Evolutionary conservation across 176 grass and related monocot genomes (phyloP), one percentile per base, ranked within the genome.

Genomic region (Eragrostis nindensis): DNA sequence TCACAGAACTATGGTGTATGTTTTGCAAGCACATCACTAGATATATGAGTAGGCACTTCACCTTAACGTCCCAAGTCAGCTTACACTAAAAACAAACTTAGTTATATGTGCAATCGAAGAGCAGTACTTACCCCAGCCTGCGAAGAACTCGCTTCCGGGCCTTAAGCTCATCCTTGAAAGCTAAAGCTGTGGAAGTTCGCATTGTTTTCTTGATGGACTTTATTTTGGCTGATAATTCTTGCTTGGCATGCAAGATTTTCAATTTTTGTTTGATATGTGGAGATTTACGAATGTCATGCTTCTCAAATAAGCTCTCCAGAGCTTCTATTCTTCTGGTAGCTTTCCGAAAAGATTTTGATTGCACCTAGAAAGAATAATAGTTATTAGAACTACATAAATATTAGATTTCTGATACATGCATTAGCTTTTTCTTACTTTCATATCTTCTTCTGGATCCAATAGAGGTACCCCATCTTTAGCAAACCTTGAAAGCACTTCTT

Each of bases 361-460:
- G 86, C 59, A 95, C 88, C 90, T 95, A 80, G 57, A 68, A 42
- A 40, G 66, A 76, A 76, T 0, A 77, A 13, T 59, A 67, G 12
- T 8, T 25, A 16, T 89, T 80, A 84, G 14, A 32, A 59, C 30
- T 1, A 81, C 19, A 78, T 74, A 17, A 74, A 62, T 22, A 62
- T 32, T 66, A 7, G 19, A 60, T 44, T 21, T 40, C 3, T 68
- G 6, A 52, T 21, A 11, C 25, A 81, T 68, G 49, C 7, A 78
- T 76, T 55, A 82, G 0, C 17, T 27, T 40, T 68, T 94, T 18
- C 94, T 87, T 70, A 98, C 96, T 87, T 99, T 93, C 92, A 95
- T 91, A 92, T 99, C 92, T 70, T 99, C 96, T 87, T 95, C 90
- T 38, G 96, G 92, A 93, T 98, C 96, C 74, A 98, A 89, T 8